phyloP scores from a whole-genome alignment of 1,139 yeast species.

The Kluyveromyces marxianus region DNA sequence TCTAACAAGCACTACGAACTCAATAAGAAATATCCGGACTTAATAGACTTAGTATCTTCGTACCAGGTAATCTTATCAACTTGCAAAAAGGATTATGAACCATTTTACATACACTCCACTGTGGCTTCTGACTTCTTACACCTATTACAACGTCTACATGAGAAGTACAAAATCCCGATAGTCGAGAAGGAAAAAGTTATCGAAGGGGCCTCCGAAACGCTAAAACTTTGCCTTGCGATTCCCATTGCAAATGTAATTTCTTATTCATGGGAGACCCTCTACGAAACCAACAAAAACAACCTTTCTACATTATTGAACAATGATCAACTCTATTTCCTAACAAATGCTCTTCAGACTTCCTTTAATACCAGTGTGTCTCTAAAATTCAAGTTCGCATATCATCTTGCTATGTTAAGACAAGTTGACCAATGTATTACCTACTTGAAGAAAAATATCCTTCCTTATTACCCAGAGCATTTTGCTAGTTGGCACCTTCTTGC shows the following conservation, averaged over 20 bases:
- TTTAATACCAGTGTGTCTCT: conserved; percentile 12
- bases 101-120: conserved; percentile 13
- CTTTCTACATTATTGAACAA: conserved; percentile 19
- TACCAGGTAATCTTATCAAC: conserved; percentile 2
- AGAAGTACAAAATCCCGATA: conserved; percentile 14
- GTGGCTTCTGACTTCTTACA: conserved; percentile 9
- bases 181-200: conserved; percentile 16
- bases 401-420: conserved; percentile 31
- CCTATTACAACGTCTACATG: conserved; percentile 15
- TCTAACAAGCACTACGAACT: conserved; percentile 17
- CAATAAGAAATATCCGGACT: conserved; percentile 15
- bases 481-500: conserved; percentile 47
- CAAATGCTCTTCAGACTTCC: conserved; percentile 21
- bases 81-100: conserved; percentile 15
- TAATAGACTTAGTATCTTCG: conserved; percentile 12
- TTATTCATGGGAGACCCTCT: conserved; percentile 23
- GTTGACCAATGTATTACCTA: conserved; percentile 32
- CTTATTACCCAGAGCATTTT: conserved; percentile 35
- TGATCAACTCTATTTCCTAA: conserved; percentile 23
- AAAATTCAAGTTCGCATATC: conserved; percentile 33
- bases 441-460: conserved; percentile 31
- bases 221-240: conserved; percentile 18
- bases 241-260: conserved; percentile 14
- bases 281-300: conserved; percentile 3
- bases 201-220: conserved; percentile 18